phyloP scores from a whole-genome alignment of 495 filamentous ascomycete genomes.

The Tuber brumale region DNA sequence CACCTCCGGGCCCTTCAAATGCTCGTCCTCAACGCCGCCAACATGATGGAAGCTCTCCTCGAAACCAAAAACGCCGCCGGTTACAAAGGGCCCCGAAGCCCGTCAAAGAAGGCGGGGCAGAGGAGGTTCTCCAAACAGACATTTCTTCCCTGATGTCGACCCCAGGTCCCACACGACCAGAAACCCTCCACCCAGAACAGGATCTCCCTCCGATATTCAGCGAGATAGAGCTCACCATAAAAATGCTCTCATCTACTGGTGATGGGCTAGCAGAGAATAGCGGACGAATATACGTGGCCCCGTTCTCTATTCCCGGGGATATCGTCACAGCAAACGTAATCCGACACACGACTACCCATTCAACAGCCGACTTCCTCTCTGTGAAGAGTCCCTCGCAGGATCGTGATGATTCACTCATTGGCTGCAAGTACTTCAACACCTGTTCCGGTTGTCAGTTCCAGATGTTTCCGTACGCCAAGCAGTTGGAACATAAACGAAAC shows the following conservation, averaged over 20 bases:
- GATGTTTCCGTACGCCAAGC: slow-evolving; percentile 84
- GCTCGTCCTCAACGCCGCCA: not conserved
- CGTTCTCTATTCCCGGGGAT: slow-evolving; percentile 84
- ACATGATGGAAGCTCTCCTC: not conserved
- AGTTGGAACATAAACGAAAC: slow-evolving; percentile 73
- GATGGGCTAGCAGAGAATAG: slow-evolving; percentile 69
- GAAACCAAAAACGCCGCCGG: not conserved
- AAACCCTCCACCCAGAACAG: slow-evolving; percentile 33
- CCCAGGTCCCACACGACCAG: slow-evolving; percentile 44
- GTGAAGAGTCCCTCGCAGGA: slow-evolving; percentile 65
- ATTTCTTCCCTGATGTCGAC: slow-evolving; percentile 57
- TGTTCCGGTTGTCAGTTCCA: slow-evolving; percentile 96
- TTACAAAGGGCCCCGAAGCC: slow-evolving; percentile 40
- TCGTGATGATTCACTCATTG: slow-evolving; percentile 67
- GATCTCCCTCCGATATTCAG: slow-evolving; percentile 60
- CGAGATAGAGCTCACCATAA: slow-evolving; percentile 71
- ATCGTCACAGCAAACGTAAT: slow-evolving; percentile 70
- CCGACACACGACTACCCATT: slow-evolving; percentile 59
- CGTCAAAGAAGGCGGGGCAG: slow-evolving; percentile 53
- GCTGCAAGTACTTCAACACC: slow-evolving; percentile 75
- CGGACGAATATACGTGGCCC: slow-evolving; percentile 77
- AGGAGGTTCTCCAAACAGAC: slow-evolving; percentile 70
- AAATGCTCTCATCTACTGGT: slow-evolving; percentile 77
- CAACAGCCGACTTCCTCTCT: slow-evolving; percentile 70
- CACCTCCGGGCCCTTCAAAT: not conserved